Conservation (phyloP, 2,329 filamentous ascomycete genomes). For the Metarhizium album region DNA sequence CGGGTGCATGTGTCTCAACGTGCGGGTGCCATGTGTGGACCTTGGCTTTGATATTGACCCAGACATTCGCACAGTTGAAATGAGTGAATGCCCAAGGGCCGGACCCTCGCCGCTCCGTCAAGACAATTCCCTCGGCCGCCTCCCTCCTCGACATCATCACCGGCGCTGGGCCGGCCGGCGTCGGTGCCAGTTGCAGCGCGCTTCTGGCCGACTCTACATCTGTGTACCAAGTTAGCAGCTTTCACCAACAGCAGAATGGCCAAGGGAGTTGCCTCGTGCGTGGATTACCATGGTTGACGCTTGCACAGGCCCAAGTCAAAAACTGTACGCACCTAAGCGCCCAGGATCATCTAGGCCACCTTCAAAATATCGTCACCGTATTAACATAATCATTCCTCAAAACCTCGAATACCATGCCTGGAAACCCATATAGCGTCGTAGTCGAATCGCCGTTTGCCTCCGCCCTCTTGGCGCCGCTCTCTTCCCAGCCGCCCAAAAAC, state of each 20-base stretch:
- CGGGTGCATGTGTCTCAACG: too few relatives aligned
- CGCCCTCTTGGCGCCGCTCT: conserved; percentile 46
- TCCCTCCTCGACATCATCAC: not conserved
- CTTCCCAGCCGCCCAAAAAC: conserved; percentile 77
- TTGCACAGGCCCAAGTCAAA: too few relatives aligned
- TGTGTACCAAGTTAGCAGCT: too few relatives aligned
- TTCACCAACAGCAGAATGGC: too few relatives aligned
- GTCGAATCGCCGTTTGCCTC: conserved; percentile 48
- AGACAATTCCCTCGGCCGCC: not conserved
- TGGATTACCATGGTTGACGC: too few relatives aligned
- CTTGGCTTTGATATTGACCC: too few relatives aligned
- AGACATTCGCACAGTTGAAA: too few relatives aligned
- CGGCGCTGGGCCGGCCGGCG: not conserved
- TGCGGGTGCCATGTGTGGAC: not conserved
- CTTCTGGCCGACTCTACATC: too few relatives aligned
- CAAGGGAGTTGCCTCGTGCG: too few relatives aligned
- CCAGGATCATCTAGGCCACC: not conserved
- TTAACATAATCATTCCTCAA: conserved; percentile 86
- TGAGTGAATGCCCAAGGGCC: not conserved
- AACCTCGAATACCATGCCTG: conserved; percentile 90
- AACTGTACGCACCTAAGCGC: not conserved
- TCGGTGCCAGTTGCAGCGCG: too few relatives aligned
- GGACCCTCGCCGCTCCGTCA: not conserved
- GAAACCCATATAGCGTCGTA: conserved; percentile 87
- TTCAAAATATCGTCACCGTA: conserved; percentile 79